Evolutionary conservation across 2,329 filamentous ascomycete species (phyloP).

Genomic region (Fusarium metavorans): DNA sequence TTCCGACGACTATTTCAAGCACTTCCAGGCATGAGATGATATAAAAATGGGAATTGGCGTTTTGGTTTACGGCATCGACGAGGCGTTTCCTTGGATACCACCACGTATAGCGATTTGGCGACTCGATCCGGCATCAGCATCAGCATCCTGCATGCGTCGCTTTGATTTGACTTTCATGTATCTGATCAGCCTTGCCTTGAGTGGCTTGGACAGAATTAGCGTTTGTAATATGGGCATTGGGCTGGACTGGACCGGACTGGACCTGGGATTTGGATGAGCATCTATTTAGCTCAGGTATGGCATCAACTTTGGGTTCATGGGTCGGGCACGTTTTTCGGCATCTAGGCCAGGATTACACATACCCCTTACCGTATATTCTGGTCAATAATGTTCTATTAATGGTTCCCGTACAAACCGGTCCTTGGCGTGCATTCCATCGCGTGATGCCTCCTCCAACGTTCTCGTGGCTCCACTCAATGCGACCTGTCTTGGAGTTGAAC

Average conservation of each 20-base stretch:
- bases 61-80: conserved; percentile 31
- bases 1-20: conserved; percentile 42
- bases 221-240: conserved; percentile 26
- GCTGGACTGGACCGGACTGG: background rate
- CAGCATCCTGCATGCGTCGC: conserved; percentile 25
- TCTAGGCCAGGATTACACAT: conserved; percentile 43
- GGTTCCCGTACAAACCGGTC: conserved; percentile 2
- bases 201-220: conserved; percentile 11
- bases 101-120: conserved; percentile 38
- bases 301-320: conserved; percentile 4
- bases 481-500: background rate
- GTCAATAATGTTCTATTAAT: conserved; percentile 37
- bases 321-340: conserved; percentile 27
- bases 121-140: conserved; percentile 34
- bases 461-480: background rate
- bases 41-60: conserved; percentile 36
- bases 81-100: conserved; percentile 39
- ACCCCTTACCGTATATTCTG: conserved; percentile 46
- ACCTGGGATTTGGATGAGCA: background rate
- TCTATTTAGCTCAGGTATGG: background rate
- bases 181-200: conserved; percentile 7
- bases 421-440: conserved; percentile 6
- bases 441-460: background rate
- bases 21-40: conserved; percentile 35
- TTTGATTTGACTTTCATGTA: conserved; percentile 23